Conservation (phyloP, 192 early-diverging fungal genomes). For the Linderina pennispora region DNA sequence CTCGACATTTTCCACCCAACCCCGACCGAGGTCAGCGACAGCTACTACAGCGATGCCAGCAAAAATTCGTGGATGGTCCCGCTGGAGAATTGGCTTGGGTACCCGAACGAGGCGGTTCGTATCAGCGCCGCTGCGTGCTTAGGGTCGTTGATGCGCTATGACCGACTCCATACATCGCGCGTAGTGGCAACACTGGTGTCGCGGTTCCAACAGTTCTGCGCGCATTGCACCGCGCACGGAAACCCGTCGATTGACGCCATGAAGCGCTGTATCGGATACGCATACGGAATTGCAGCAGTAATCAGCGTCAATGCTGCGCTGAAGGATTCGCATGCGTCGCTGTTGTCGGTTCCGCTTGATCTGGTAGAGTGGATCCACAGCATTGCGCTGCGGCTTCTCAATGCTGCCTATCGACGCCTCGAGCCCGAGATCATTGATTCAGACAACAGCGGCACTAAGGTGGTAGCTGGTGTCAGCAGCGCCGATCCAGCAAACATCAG, state of each 20-base stretch:
- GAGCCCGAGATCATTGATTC: conserved; percentile 14
- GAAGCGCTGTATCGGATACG: conserved; percentile 55
- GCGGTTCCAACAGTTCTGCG: conserved; percentile 67
- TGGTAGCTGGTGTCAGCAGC: background rate
- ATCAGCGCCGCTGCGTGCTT: conserved; percentile 66
- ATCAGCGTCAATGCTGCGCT: conserved; percentile 49
- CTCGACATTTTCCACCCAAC: background rate
- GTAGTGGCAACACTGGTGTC: conserved; percentile 59
- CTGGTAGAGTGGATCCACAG: conserved; percentile 71
- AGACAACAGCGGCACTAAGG: no score
- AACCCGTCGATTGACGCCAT: conserved; percentile 32
- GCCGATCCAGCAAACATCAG: conserved; percentile 7
- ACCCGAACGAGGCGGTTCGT: conserved; percentile 68
- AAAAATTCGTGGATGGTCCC: conserved; percentile 62
- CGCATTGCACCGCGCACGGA: conserved; percentile 51
- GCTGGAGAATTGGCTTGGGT: conserved; percentile 59
- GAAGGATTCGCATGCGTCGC: no score
- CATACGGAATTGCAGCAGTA: conserved; percentile 57
- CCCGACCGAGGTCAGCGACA: background rate
- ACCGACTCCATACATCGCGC: conserved; percentile 56
- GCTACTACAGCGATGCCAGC: background rate
- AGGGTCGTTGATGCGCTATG: conserved; percentile 57
- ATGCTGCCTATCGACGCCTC: conserved; percentile 34
- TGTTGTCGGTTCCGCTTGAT: conserved; percentile 76
- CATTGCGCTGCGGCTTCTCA: conserved; percentile 68